Evolutionary conservation across 805 yeast genomes (phyloP), one percentile per base, ranked within the genome.

Genomic region (Metschnikowia drakensbergensis): DNA sequence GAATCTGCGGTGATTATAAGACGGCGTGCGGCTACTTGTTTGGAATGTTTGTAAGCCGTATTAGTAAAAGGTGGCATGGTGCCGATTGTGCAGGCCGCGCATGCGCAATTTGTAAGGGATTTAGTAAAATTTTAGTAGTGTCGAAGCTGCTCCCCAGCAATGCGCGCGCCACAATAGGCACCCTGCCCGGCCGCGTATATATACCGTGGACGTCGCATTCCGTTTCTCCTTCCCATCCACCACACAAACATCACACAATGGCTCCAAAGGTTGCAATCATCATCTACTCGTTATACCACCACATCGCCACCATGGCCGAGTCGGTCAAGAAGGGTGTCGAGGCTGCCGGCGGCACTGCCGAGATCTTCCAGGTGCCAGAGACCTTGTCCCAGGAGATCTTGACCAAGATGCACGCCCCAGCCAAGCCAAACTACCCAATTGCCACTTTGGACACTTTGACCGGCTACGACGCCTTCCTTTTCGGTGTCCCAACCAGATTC

Each of bases 401-500:
- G 54, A 64, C 67, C 40, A 67, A 72, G 61, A 65, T 89, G 74
- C 79, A 82, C 58, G 96, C 94, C 22, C 84, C 89, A 35, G 63
- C 76, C 10, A 81, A 82, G 64, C 82, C 85, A 32, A 58, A 61
- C 53, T 66, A 67, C 65, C 91, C 94, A 56, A 71, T 79, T 60
- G 88, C 88, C 45, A 74, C 86, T 11, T 58, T 67, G 7, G 85
- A 79, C 22, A 76, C 81, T 17, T 74, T 89, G 56, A 63, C 69
- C 3, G 70, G 75, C 54, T 86, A 83, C 73, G 96, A 90, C 63
- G 96, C 91, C 41, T 81, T 85, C 72, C 56, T 90, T 55, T 86
- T 89, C 59, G 97, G 96, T 63, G 66, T 86, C 58, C 95, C 96
- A 60, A 86, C 96, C 48, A 82, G 96, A 70, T 89, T 71, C 64